Percentiles rank a stretch among this genome's conserved stretches.
These are phyloP conservation scores for Trichosporon ovoides DNA, from an alignment of 1,284 basidiomycete genomes.

Conservation along the genomic window DNA sequence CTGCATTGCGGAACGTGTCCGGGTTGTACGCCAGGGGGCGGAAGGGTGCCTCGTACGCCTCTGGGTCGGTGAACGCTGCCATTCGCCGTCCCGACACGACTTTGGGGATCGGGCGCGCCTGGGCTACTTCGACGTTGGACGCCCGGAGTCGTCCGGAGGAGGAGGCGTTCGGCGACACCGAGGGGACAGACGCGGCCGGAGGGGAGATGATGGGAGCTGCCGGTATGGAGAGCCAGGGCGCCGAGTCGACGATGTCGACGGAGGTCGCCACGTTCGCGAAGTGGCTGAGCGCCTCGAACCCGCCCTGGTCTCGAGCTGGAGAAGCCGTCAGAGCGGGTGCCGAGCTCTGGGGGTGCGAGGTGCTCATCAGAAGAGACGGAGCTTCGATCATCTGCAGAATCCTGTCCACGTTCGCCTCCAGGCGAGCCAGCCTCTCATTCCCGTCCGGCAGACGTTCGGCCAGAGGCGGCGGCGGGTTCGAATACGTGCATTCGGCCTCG, in stretches of 20 bases:
- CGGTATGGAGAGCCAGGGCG: constrained; percentile 2
- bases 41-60: constrained; percentile 24
- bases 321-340: not conserved
- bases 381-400: constrained; percentile 24
- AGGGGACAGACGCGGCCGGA: not conserved
- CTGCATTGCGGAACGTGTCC: constrained; percentile 22
- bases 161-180: not conserved
- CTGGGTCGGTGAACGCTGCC: constrained; percentile 26
- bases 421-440: constrained; percentile 9
- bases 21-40: constrained; percentile 22
- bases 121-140: constrained; percentile 6
- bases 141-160: not conserved
- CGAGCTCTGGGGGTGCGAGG: not conserved
- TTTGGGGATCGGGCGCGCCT: constrained; percentile 23
- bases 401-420: constrained; percentile 19
- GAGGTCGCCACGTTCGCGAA: not conserved
- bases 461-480: constrained; percentile 12
- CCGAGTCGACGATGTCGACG: not conserved
- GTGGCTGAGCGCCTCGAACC: not conserved
- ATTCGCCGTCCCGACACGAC: constrained; percentile 12
- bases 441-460: not conserved
- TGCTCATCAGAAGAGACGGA: no score
- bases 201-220: not conserved
- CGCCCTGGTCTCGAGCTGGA: not conserved
- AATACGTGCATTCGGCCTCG: constrained; percentile 17